Evolutionary conservation across 1,139 yeast species (phyloP), one percentile per base, ranked within the genome.

Genomic region (Sugiyamaella neomexicana): DNA sequence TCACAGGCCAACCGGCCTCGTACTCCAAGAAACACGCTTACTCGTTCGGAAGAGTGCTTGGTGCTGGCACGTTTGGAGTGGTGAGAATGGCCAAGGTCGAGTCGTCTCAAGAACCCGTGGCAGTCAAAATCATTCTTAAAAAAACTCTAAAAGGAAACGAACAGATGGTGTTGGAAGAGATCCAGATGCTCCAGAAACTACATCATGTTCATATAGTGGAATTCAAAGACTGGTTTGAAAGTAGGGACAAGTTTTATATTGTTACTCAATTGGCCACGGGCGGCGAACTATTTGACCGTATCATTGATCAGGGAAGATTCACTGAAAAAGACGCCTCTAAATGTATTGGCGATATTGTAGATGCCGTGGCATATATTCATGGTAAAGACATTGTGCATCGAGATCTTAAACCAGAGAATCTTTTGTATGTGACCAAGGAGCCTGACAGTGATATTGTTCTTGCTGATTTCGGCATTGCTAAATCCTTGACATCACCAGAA

Each of bases 401-500:
- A 53, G 97, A 90, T 69, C 76, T 90, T 62, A 90, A 90, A 73
- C 97, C 97, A 0, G 97, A 90, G 67, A 90, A 90, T 70, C 77
- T 90, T 50, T 76, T 90, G 50, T 89, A 87, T 68, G 74, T 83
- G 50, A 76, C 80, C 25, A 69, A 74, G 1, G 79, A 75, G 10
- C 73, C 72, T 16, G 77, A 85, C 57, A 85, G 96, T 5, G 81
- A 80, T 50, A 76, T 90, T 37, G 96, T 90, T 2, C 75, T 90
- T 60, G 96, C 96, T 0, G 97, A 90, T 72, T 90, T 90, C 71
- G 97, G 97, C 45, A 89, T 90, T 63, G 97, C 97, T 39, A 88
- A 87, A 68, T 77, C 81, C 58, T 72, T 90, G 61, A 77, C 78
- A 56, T 70, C 76, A 15, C 74, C 80, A 1, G 79, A 82, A 62